Evolutionary conservation across 2,329 filamentous ascomycete genomes (phyloP).

Genomic region (Trichoderma aggressivum): DNA sequence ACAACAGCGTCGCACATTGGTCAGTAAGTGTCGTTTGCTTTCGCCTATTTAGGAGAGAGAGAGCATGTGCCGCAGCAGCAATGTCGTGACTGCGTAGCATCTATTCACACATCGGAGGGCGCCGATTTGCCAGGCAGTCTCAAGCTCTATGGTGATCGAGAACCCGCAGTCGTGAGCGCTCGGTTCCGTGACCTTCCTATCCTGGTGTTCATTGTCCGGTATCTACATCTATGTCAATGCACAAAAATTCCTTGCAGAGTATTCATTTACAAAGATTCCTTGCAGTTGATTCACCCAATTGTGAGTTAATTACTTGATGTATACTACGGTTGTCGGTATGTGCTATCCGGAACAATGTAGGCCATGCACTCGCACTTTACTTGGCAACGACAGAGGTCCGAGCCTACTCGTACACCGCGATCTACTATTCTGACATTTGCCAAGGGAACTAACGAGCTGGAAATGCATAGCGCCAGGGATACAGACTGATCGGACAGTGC

Average conservation of each 20-base stretch:
- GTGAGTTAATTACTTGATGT: background rate
- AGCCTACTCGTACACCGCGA: background rate
- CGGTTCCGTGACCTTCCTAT: conserved; percentile 1
- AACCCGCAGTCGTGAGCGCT: background rate
- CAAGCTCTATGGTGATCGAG: background rate
- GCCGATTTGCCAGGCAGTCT: background rate
- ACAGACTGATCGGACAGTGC: background rate
- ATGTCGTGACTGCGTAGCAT: background rate
- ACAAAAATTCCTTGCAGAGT: conserved; percentile 13
- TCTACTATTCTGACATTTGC: background rate
- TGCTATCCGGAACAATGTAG: background rate
- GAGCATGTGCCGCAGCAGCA: background rate
- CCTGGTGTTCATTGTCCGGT: background rate
- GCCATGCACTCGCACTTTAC: background rate
- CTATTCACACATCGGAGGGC: background rate
- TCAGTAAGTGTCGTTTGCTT: background rate
- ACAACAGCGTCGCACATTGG: background rate
- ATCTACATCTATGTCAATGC: background rate
- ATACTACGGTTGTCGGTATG: background rate
- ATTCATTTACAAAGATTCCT: background rate
- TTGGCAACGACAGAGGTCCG: background rate
- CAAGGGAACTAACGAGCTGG: background rate
- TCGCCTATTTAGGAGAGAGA: background rate
- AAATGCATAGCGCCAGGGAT: background rate
- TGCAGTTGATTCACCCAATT: background rate